Conservation (phyloP, 441 rosid species). For the Mallotus repandus region DNA sequence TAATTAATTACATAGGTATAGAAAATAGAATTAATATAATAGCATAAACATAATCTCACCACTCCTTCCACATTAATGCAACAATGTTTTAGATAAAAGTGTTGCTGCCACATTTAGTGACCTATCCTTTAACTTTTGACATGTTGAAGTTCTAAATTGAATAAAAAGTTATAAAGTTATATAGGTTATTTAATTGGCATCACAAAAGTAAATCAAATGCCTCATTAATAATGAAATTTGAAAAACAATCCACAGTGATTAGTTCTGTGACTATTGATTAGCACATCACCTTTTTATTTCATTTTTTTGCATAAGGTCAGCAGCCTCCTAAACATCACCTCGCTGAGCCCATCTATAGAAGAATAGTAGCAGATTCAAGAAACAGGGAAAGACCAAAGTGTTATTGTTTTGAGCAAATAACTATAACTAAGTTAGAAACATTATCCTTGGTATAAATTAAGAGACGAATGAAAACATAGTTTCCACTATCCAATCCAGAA, state of each 20-base stretch:
- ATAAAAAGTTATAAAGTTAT: too few species aligned
- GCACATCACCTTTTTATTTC: constrained; percentile 64
- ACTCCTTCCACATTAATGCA: constrained; percentile 88
- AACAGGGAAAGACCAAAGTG: neutral
- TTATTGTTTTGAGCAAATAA: neutral
- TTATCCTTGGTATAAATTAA: neutral
- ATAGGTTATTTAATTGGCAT: too few species aligned
- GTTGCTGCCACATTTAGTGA: constrained; percentile 23
- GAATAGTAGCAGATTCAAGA: constrained; percentile 6
- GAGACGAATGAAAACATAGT: neutral
- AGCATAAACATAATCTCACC: constrained; percentile 43
- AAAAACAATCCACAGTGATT: too few species aligned
- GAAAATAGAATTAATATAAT: constrained; percentile 1
- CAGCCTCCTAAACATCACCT: constrained; percentile 99
- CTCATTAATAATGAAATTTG: too few species aligned
- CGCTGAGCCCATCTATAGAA: constrained; percentile 83
- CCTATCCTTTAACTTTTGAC: too few species aligned
- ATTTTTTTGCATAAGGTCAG: constrained; percentile 91
- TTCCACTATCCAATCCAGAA: neutral
- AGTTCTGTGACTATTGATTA: too few species aligned
- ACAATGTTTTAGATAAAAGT: constrained; percentile 63
- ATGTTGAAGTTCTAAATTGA: too few species aligned
- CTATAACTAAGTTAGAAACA: neutral
- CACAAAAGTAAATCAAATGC: too few species aligned
- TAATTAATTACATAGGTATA: too few species aligned